These are phyloP conservation scores for Trichoderma breve DNA, from an alignment of 2,329 filamentous ascomycete species.

Conservation along the genomic window DNA sequence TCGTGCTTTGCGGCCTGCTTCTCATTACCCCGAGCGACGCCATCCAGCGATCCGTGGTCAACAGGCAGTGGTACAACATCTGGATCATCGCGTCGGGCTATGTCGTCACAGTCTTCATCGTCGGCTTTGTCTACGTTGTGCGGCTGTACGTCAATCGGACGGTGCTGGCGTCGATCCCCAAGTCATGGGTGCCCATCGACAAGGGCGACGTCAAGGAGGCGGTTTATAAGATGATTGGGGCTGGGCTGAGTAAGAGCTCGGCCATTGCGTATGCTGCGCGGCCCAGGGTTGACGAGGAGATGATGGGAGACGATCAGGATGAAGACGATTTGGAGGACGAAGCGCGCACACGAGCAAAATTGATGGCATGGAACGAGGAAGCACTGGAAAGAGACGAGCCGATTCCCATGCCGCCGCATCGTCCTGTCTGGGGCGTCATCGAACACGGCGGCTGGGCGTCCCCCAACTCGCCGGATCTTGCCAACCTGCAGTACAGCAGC, in stretches of 20 bases:
- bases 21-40: slow-evolving; percentile 78
- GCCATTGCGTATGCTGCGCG: slow-evolving; percentile 69
- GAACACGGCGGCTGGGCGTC: slow-evolving; percentile 87
- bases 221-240: slow-evolving; percentile 73
- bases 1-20: slow-evolving; percentile 70
- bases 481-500: slow-evolving; percentile 77
- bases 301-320: background rate
- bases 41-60: slow-evolving; percentile 71
- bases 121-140: slow-evolving; percentile 74
- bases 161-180: slow-evolving; percentile 78
- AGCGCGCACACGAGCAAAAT: slow-evolving; percentile 19
- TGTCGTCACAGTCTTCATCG: slow-evolving; percentile 66
- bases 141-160: slow-evolving; percentile 85
- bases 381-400: slow-evolving; percentile 39
- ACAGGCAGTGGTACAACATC: slow-evolving; percentile 71
- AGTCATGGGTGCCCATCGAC: slow-evolving; percentile 80
- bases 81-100: slow-evolving; percentile 78
- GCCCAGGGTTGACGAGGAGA: slow-evolving; percentile 30
- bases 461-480: slow-evolving; percentile 69
- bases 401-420: slow-evolving; percentile 50
- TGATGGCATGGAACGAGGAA: background rate
- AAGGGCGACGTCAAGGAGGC: slow-evolving; percentile 75
- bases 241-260: slow-evolving; percentile 72
- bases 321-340: slow-evolving; percentile 21
- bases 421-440: slow-evolving; percentile 74